Evolutionary conservation across 2,329 filamentous ascomycete genomes (phyloP).

Genomic region (Aspergillus tamarii): DNA sequence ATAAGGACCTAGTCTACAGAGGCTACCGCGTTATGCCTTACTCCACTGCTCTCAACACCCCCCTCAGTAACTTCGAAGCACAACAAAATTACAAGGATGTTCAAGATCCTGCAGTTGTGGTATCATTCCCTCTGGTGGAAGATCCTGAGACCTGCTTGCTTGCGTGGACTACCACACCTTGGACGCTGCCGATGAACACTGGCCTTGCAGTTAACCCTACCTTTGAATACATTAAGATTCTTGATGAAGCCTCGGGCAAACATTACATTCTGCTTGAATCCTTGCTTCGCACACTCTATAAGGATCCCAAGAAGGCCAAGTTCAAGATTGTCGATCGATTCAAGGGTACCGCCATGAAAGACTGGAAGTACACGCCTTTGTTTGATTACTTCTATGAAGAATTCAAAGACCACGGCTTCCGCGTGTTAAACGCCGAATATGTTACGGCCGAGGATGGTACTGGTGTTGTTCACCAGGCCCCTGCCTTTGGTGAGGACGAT

Average conservation of each 20-base stretch:
- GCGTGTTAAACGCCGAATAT: slow-evolving; percentile 79
- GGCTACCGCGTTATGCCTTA: slow-evolving; percentile 94
- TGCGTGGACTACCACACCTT: slow-evolving; percentile 88
- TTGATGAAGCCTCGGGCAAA: slow-evolving; percentile 79
- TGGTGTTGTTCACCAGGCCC: slow-evolving; percentile 90
- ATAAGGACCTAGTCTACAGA: slow-evolving; percentile 87
- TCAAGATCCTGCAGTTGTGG: slow-evolving; percentile 85
- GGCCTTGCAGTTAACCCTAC: slow-evolving; percentile 77
- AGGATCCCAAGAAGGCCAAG: slow-evolving; percentile 94
- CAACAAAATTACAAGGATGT: slow-evolving; percentile 95
- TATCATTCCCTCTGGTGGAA: slow-evolving; percentile 80
- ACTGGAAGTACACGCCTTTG: slow-evolving; percentile 85
- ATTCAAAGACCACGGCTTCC: slow-evolving; percentile 83
- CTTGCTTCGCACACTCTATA: slow-evolving; percentile 81
- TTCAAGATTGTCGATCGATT: slow-evolving; percentile 80
- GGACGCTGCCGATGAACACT: slow-evolving; percentile 83
- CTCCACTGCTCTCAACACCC: slow-evolving; percentile 85
- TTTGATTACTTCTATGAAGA: slow-evolving; percentile 90
- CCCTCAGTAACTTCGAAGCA: slow-evolving; percentile 90
- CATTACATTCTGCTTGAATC: slow-evolving; percentile 85
- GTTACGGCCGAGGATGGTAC: slow-evolving; percentile 89
- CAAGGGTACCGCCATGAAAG: slow-evolving; percentile 81
- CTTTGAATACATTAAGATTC: slow-evolving; percentile 85
- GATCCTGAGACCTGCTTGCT: slow-evolving; percentile 76
- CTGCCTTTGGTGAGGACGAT: slow-evolving; percentile 95